Evolutionary conservation across 1,284 basidiomycete species (phyloP), one percentile per base, ranked within the genome.

Genomic region (Cerioporus squamosus): DNA sequence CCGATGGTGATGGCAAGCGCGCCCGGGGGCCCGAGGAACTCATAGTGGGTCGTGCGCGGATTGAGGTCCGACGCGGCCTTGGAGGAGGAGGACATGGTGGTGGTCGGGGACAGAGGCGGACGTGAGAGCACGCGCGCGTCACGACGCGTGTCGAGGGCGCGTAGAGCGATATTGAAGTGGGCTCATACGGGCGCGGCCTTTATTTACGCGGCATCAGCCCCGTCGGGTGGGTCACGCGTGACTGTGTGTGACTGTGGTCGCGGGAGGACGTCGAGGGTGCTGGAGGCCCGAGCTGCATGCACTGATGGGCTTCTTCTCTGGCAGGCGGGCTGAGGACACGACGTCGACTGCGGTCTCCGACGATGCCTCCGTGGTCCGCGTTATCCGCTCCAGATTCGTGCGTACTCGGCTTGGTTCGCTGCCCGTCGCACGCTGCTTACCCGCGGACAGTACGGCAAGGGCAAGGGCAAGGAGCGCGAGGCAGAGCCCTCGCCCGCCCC

Each of bases 11-110:
- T 84, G 61, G 87, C 78, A 43, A 90, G 70, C 0, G 94, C 91
- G 20, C 95, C 94, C 4, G 84, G 80, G 2, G 94, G 93, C 0
- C 95, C 96, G 55, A 93, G 75, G 74, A 98, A 98, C 72, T 97
- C 94, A 72, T 88, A 93, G 47, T 82, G 75, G 0, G 78, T 85
- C 38, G 90, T 88, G 55, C 79, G 80, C 1, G 90, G 90, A 64
- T 91, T 91, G 68, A 90, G 79, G 20, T 65, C 52, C 17, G 61
- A 43, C 44, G 55, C 56, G 56, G 56, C 45, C 43, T 61, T 55
- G 49, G 48, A 47, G 45, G 62, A 56, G 23, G 62, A 53, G 48
- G 69, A 62, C 70, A 71, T 72, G 63, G 62, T 60, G 60, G 55
- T 48, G 36, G 53, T 57, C 12, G 36, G 33, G 26, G 26, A 29